These are phyloP conservation scores for Teratosphaeria zuluensis DNA, from an alignment of 2,329 filamentous ascomycete genomes.

Conservation along the genomic window DNA sequence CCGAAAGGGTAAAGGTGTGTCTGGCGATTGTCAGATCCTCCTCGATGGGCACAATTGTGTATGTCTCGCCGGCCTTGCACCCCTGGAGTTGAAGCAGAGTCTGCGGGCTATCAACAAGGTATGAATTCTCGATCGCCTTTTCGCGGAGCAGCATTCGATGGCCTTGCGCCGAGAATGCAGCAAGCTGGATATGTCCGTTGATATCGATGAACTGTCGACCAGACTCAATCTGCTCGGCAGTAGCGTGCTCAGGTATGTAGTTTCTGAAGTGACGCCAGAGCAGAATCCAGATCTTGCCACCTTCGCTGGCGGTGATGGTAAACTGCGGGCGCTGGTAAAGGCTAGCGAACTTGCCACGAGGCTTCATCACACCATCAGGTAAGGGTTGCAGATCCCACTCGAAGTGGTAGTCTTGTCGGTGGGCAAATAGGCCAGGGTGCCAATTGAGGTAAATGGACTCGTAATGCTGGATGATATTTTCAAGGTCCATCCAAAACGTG, in stretches of 20 bases:
- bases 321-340: conserved; percentile 58
- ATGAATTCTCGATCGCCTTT: conserved; percentile 61
- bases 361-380: conserved; percentile 20
- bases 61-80: conserved; percentile 40
- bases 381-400: conserved; percentile 56
- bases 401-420: conserved; percentile 85
- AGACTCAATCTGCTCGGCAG: conserved; percentile 28
- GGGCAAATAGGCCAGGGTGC: conserved; percentile 75
- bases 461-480: conserved; percentile 82
- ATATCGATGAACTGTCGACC: conserved; percentile 31
- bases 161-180: conserved; percentile 64
- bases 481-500: conserved; percentile 89
- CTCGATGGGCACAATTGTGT: conserved; percentile 64
- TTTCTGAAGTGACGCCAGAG: conserved; percentile 68
- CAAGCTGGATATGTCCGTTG: conserved; percentile 77
- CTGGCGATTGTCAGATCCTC: conserved; percentile 62
- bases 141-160: conserved; percentile 65
- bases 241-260: conserved; percentile 14
- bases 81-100: conserved; percentile 71
- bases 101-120: conserved; percentile 78
- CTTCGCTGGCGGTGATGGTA: conserved; percentile 40
- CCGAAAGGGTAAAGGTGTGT: conserved; percentile 80
- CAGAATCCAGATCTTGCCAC: conserved; percentile 69
- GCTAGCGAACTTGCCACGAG: conserved; percentile 60
- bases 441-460: conserved; percentile 96